A percentile compares a stretch with the other conserved stretches of the same genome.
phyloP scores from a whole-genome alignment of 2,329 filamentous ascomycete genomes.

The Nothophoma quercina region DNA sequence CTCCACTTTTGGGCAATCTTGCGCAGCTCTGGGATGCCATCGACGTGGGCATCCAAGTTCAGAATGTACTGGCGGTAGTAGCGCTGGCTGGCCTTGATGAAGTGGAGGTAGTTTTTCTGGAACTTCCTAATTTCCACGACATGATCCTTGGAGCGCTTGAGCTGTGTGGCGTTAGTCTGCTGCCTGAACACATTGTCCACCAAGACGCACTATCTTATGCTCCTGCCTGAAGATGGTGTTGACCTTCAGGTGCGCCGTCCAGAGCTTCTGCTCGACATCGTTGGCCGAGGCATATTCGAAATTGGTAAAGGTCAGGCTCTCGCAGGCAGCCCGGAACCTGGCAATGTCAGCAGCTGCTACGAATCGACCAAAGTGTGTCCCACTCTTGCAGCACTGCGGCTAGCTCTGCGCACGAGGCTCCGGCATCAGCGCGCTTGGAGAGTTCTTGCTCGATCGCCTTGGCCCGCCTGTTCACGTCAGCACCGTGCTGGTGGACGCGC shows the following conservation, averaged over 20 bases:
- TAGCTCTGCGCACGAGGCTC: conserved; percentile 60
- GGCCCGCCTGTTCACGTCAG: conserved; percentile 50
- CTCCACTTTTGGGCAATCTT: conserved; percentile 59
- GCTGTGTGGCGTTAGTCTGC: conserved; percentile 34
- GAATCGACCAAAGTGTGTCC: conserved; percentile 11
- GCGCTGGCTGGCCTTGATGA: conserved; percentile 84
- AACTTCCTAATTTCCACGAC: conserved; percentile 75
- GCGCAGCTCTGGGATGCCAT: conserved; percentile 65
- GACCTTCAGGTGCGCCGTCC: conserved; percentile 79
- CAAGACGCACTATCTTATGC: conserved; percentile 35
- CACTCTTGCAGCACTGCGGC: conserved; percentile 51
- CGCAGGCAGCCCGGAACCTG: conserved; percentile 75
- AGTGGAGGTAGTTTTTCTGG: conserved; percentile 81
- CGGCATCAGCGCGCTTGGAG: conserved; percentile 57
- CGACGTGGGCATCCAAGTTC: conserved; percentile 69
- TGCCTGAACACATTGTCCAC: background rate
- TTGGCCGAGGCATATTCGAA: conserved; percentile 69
- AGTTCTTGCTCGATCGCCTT: conserved; percentile 60
- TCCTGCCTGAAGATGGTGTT: conserved; percentile 79
- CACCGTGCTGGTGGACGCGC: conserved; percentile 6
- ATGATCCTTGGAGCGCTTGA: conserved; percentile 61
- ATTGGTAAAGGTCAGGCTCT: conserved; percentile 76
- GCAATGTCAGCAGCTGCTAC: conserved; percentile 27
- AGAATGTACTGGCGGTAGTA: conserved; percentile 91
- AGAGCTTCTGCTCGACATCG: conserved; percentile 75